Evolutionary conservation across 495 filamentous ascomycete genomes (phyloP).

Genomic region (Aspergillus ellipticus): DNA sequence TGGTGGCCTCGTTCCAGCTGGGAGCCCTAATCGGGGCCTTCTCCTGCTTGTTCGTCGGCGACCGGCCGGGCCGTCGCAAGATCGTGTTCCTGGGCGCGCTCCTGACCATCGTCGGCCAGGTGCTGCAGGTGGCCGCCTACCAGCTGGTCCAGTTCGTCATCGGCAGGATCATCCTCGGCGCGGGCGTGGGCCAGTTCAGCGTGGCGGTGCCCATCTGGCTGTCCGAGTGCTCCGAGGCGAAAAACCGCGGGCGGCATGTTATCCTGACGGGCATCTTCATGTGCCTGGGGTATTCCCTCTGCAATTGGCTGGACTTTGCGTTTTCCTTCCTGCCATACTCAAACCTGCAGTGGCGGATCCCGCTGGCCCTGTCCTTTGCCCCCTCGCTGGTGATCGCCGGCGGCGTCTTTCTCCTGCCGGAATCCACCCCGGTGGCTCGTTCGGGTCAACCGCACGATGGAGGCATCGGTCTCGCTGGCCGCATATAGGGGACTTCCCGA

Average conservation of each 20-base stretch:
- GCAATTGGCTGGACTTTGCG: constrained; percentile 64
- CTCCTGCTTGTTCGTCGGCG: constrained; percentile 35
- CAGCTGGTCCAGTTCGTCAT: constrained; percentile 30
- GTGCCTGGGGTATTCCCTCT: constrained; percentile 58
- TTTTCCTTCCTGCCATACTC: constrained; percentile 35
- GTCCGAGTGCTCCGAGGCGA: constrained; percentile 26
- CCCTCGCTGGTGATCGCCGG: constrained; percentile 37
- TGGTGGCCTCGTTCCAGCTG: constrained; percentile 40
- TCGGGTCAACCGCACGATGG: constrained; percentile 26
- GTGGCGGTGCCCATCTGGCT: constrained; percentile 57
- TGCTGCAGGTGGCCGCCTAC: constrained; percentile 46
- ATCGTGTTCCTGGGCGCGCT: constrained; percentile 48
- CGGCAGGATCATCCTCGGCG: constrained; percentile 52
- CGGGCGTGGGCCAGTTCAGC: constrained; percentile 57
- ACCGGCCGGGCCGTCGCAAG: constrained; percentile 51
- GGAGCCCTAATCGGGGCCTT: constrained; percentile 43
- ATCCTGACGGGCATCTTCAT: constrained; percentile 48
- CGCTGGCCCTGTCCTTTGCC: constrained; percentile 44
- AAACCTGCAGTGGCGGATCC: constrained; percentile 47
- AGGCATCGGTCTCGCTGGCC: constrained; percentile 30
- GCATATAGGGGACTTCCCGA: constrained; percentile 25
- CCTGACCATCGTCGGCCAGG: constrained; percentile 47
- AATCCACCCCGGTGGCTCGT: constrained; percentile 47
- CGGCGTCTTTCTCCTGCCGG: constrained; percentile 51
- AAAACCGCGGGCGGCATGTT: constrained; percentile 43